Evolutionary conservation across 2,329 filamentous ascomycete species (phyloP), one percentile per base, ranked within the genome.

Genomic region (Neurospora sp.): DNA sequence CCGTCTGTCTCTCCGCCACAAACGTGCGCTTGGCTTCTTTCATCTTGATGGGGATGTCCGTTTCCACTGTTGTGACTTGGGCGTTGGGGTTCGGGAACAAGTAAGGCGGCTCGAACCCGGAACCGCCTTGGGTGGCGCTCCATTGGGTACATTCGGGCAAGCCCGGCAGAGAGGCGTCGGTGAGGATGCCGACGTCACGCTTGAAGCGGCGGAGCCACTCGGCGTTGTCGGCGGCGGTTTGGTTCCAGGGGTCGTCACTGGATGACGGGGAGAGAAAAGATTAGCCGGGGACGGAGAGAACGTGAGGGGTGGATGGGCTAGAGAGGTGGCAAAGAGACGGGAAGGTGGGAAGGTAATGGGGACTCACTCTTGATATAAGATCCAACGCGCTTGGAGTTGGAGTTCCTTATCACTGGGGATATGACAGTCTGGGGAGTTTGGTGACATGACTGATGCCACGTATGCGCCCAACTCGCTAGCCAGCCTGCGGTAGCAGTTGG

Each of bases 141-240:
- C 86, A 88, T 0, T 80, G 76, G 7, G 76, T 71, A 33, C 77
- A 79, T 1, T 76, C 72, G 1, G 82, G 80, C 0, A 89, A 80
- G 2, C 86, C 86, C 0, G 86, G 86, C 0, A 86, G 85, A 4
- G 80, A 78, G 10, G 81, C 79, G n/a, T 81, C 77, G 0, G 80
- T 79, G 2, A 85, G 77, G 38, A 90, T 84, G 19, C 86, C 86
- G 0, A 80, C 82, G 67, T 87, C 83, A 11, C 86, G 83, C 77
- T 90, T 90, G 80, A 90, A 89, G 66, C 87, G 83, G 70, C 84
- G 81, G 13, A 90, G 81, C 88, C 88, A 90, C 77, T 90, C 87
- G 0, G 81, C 82, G 73, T 90, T 89, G 75, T 90, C 88, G 38
- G 87, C 87, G 0, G 86, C 85, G 0, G 87, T 90, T 73, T 88